Evolutionary conservation across 2,329 filamentous ascomycete species (phyloP).

Genomic region (Calonectria hawksworthii): DNA sequence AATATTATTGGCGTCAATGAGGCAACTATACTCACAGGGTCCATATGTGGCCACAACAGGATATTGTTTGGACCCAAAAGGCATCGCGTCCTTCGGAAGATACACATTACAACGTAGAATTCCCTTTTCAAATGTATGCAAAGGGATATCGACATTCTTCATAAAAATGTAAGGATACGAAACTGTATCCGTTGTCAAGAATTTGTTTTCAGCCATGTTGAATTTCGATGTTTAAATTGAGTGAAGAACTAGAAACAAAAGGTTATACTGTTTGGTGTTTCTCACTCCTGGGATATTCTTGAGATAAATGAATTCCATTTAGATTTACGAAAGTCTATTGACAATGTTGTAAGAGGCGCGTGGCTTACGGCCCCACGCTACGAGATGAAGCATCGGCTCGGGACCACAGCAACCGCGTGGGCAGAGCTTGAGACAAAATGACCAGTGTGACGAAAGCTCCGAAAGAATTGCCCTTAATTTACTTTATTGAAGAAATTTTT

Average conservation of each 20-base stretch:
- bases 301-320: background rate
- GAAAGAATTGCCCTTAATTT: background rate
- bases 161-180: background rate
- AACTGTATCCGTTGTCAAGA: background rate
- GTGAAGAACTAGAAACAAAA: background rate
- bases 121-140: background rate
- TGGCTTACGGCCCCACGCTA: too few species aligned
- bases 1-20: too few species aligned
- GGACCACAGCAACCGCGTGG: background rate
- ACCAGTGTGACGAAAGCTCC: background rate
- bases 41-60: conserved; percentile 5
- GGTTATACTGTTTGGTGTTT: background rate
- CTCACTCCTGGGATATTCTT: background rate
- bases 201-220: conserved; percentile 9
- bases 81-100: conserved; percentile 39
- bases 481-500: too few species aligned
- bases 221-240: background rate
- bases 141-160: conserved; percentile 12
- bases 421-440: background rate
- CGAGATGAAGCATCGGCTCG: background rate
- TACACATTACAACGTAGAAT: conserved; percentile 46
- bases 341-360: too few species aligned
- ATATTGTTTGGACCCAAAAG: background rate
- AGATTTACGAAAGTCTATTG: too few species aligned
- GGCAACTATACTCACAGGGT: background rate